Evolutionary conservation across 1,139 yeast genomes (phyloP).

Genomic region (Geotrichum aggregatum): DNA sequence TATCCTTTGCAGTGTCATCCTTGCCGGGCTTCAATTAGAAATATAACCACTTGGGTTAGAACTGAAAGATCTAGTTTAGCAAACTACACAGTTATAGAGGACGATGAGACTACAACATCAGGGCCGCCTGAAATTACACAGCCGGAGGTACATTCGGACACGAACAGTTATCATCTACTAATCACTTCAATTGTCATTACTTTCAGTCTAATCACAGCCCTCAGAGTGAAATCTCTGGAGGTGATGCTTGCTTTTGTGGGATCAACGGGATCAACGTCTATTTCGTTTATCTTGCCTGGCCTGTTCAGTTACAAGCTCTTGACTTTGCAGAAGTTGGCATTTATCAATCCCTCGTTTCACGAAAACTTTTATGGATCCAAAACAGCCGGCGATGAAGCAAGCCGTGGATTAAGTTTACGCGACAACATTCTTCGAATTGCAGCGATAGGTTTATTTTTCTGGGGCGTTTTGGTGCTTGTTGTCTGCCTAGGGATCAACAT

Average conservation of each 20-base stretch:
- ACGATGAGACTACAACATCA: slow-evolving; percentile 16
- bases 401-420: slow-evolving; percentile 4
- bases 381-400: background rate
- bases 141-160: slow-evolving; percentile 6
- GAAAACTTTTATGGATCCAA: slow-evolving; percentile 15
- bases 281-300: slow-evolving; percentile 90
- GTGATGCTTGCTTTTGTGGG: slow-evolving; percentile 89
- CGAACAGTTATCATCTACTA: slow-evolving; percentile 47
- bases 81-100: slow-evolving; percentile 21
- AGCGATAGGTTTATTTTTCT: slow-evolving; percentile 60
- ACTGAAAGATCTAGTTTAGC: slow-evolving; percentile 6
- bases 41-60: slow-evolving; percentile 56
- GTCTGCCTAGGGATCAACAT: slow-evolving; percentile 75
- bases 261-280: slow-evolving; percentile 90
- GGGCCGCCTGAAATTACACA: background rate
- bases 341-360: slow-evolving; percentile 21
- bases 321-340: slow-evolving; percentile 22
- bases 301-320: slow-evolving; percentile 71
- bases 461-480: slow-evolving; percentile 78
- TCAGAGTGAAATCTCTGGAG: slow-evolving; percentile 72
- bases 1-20: slow-evolving; percentile 94
- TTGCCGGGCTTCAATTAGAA: slow-evolving; percentile 77
- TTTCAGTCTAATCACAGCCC: slow-evolving; percentile 67
- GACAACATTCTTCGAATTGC: slow-evolving; percentile 29
- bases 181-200: slow-evolving; percentile 63